Evolutionary conservation across 2,329 filamentous ascomycete species (phyloP), one percentile per base, ranked within the genome.

Genomic region (Aspergillus sergii): DNA sequence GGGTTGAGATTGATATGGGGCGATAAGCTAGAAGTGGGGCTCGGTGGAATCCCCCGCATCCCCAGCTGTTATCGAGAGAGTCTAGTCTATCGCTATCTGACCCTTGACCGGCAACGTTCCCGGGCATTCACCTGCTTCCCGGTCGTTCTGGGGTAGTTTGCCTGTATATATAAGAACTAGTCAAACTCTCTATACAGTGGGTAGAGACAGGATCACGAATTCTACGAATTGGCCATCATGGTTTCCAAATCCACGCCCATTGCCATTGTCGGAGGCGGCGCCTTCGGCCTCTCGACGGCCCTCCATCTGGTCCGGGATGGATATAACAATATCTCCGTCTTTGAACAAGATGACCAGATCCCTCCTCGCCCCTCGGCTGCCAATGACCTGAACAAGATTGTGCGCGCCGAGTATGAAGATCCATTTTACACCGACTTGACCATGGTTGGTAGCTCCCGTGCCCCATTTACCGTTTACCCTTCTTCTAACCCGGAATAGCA

Each of bases 341-440:
- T 83, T 16, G 84, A 86, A 59, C 73, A 73, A 59, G 78, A 78
- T 45, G 71, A 75, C 11, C 73, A 76, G 11, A 80, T 83, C 3
- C 85, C 85, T 0, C 82, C 84, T 1, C 74, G 75, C 5, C 81
- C 74, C 68, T 87, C 86, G 0, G 87, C 85, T 0, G 86, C 82
- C 23, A 86, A 86, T 63, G 85, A 89, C 65, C 70, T 88, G 30
- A 89, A 88, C 71, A 89, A 89, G 72, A 88, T 88, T 60, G 78
- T 88, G 41, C 80, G 86, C 2, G 84, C 82, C 5, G 85, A 88
- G 66, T 88, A 88, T 62, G 84, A 86, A 64, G 84, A 87, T 62
- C 76, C 79, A 0, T 86, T 85, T 60, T 88, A 88, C 63, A 84
- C 84, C 0, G 78, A 85, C 2, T 69, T 87, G 50, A 82, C 85